A percentile compares a stretch with the other conserved stretches of the same genome.
phyloP scores from a whole-genome alignment of 768 basidiomycete genomes.

The Termitomyces bulborhizus region DNA sequence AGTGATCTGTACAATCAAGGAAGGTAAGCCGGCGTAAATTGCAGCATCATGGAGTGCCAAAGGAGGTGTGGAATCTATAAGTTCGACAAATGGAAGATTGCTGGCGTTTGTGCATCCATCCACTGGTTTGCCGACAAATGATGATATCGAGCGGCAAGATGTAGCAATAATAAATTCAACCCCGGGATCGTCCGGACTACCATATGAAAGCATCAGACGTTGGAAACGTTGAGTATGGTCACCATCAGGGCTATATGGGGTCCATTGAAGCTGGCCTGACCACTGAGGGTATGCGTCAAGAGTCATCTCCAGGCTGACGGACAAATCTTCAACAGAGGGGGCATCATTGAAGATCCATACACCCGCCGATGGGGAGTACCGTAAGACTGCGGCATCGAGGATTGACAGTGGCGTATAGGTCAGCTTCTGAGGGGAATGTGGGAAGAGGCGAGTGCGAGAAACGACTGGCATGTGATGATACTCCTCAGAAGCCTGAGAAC shows the following conservation, averaged over 20 bases:
- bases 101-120: slow-evolving; percentile 11
- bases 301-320: slow-evolving; percentile 13
- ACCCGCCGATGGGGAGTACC: slow-evolving; percentile 20
- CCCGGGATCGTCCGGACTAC: slow-evolving; percentile 20
- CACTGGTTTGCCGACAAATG: slow-evolving; percentile 10
- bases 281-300: slow-evolving; percentile 26
- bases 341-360: slow-evolving; percentile 21
- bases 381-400: slow-evolving; percentile 21
- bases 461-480: slow-evolving; percentile 8
- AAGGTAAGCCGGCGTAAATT: slow-evolving; percentile 20
- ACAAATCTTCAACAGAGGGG: slow-evolving; percentile 5
- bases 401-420: slow-evolving; percentile 19
- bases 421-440: neutral
- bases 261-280: slow-evolving; percentile 23
- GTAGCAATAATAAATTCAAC: slow-evolving; percentile 23
- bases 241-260: slow-evolving; percentile 9
- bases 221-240: slow-evolving; percentile 21
- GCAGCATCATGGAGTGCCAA: slow-evolving; percentile 19
- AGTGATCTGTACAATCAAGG: slow-evolving; percentile 28
- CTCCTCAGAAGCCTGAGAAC: neutral
- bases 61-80: slow-evolving; percentile 16
- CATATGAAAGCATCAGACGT: slow-evolving; percentile 21
- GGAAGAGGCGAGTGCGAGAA: slow-evolving; percentile 10
- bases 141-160: slow-evolving; percentile 9
- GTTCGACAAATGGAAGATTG: slow-evolving; percentile 7